A percentile compares a stretch with the other conserved stretches of the same genome.
phyloP scores from a whole-genome alignment of 345 rosid genomes.

The Moricandia moricandioides region DNA sequence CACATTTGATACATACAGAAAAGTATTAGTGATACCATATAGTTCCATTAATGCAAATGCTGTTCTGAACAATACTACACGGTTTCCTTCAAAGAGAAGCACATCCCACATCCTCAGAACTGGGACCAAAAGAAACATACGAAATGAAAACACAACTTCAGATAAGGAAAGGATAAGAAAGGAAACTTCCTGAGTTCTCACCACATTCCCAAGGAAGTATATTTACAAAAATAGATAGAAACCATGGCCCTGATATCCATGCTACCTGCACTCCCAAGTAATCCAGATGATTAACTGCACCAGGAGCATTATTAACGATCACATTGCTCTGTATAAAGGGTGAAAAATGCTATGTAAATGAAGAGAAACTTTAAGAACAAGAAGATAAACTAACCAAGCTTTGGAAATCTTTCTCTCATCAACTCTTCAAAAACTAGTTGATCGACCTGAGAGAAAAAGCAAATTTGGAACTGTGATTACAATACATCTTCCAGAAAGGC shows the following conservation, averaged over 20 bases:
- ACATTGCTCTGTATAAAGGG: conserved; percentile 24
- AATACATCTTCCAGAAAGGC: not conserved
- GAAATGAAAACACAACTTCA: conserved; percentile 16
- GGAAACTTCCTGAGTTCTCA: conserved; percentile 37
- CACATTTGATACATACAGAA: not conserved
- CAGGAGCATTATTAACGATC: conserved; percentile 50
- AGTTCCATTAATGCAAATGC: conserved; percentile 37
- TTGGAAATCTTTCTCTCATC: conserved; percentile 91
- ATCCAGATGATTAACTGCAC: conserved; percentile 99
- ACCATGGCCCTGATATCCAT: conserved; percentile 97
- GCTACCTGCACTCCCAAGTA: conserved; percentile 99
- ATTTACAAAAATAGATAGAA: conserved; percentile 90
- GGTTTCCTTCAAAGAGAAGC: conserved; percentile 90
- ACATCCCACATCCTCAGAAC: conserved; percentile 99
- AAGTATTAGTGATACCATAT: not conserved
- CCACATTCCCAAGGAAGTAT: conserved; percentile 99
- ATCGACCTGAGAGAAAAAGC: conserved; percentile 65
- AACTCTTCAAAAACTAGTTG: conserved; percentile 96
- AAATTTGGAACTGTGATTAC: not conserved
- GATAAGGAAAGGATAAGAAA: not conserved
- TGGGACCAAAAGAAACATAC: conserved; percentile 24
- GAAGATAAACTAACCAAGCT: conserved; percentile 70
- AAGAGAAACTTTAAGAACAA: not conserved
- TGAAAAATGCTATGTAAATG: not conserved
- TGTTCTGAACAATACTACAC: conserved; percentile 88